Percentiles rank a stretch among this genome's conserved stretches.
phyloP scores from a whole-genome alignment of 257 asterid genomes.

The Buddleja alternifolia region DNA sequence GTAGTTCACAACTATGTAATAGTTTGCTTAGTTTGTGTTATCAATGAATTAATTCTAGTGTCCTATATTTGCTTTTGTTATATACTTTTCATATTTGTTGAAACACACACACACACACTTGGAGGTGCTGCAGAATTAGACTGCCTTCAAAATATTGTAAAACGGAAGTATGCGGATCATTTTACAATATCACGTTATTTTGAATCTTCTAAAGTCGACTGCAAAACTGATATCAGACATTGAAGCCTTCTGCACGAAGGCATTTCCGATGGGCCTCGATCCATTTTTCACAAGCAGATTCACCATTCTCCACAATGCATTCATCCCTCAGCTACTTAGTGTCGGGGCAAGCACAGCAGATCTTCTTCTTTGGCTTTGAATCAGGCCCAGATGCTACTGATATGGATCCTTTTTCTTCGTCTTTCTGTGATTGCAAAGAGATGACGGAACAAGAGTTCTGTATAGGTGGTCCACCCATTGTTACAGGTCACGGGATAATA shows the following conservation, averaged over 20 bases:
- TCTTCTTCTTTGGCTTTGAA: slow-evolving; percentile 88
- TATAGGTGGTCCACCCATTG: slow-evolving; percentile 56
- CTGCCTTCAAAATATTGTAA: too few species aligned
- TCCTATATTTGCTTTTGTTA: slow-evolving; percentile 5
- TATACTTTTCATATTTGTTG: neutral
- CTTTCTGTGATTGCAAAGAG: slow-evolving; percentile 46
- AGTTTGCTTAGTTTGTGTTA: neutral
- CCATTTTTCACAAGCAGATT: slow-evolving; percentile 77
- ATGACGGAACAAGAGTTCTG: slow-evolving; percentile 47
- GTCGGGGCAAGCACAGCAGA: slow-evolving; percentile 93
- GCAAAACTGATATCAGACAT: slow-evolving; percentile 43
- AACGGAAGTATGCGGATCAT: too few species aligned
- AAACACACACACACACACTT: too few species aligned
- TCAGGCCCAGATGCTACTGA: slow-evolving; percentile 43
- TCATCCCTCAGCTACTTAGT: slow-evolving; percentile 88
- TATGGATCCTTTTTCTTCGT: slow-evolving; percentile 40
- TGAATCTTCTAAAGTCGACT: neutral
- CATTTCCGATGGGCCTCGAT: slow-evolving; percentile 83
- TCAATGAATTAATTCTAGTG: neutral
- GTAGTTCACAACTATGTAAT: slow-evolving; percentile 16
- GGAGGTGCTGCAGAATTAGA: too few species aligned
- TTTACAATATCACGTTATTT: too few species aligned
- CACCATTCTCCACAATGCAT: slow-evolving; percentile 84
- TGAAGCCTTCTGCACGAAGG: slow-evolving; percentile 93
- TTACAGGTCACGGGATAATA: slow-evolving; percentile 11